Base-by-base conservation (phyloP, 2,329 filamentous ascomycete genomes). In the Sarocladium oryzae region DNA sequence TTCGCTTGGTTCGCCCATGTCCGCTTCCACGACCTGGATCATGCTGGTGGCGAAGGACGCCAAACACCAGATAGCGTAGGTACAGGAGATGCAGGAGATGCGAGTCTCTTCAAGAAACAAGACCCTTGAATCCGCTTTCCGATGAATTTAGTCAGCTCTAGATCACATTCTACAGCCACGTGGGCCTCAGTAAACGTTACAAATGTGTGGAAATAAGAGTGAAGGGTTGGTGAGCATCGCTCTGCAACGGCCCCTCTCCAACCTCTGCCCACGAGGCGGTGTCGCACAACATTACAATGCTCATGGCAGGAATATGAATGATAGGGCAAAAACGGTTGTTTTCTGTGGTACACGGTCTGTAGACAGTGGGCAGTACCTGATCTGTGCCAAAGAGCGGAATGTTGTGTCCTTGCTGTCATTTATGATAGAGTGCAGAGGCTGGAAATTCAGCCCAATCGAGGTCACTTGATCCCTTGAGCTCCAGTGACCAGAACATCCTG, bases 1-100 rank as follows among this genome's bases (percentile, higher is more conserved):
- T 86, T 85, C 64, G 81, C 81, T 5, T 70, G 81, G 63, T 59
- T 69, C 4, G 81, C 82, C 4, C 82, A 86, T 54, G 51, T 56
- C 32, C 61, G 68, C 56, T 69, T 63, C 51, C 67, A 69, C 53
- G 60, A 68, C 54, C 53, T 68, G 53, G 62, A 57, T 53, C 61
- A 56, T 50, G 16, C 13, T n/a, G 30, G 33, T 9, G 24, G 21
- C 5, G 15, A 5, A 13, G 30, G 11, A 30, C 7, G 7, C 28
- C 28, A 9, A 20, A 26, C 18, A 5, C 11, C 28, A 18, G 43
- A 11, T 3, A 48, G 11, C 9, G n/a, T 8, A 10, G 23, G n/a
- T 28, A 16, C 6, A 26, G 40, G 8, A 8, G 20, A 21, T 10
- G 23, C 11, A 20, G 15, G 8, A 7, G 20, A 21, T 10, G 23